phyloP scores from a whole-genome alignment of 129 eudicot genomes.

The Artemisia tridentata region DNA sequence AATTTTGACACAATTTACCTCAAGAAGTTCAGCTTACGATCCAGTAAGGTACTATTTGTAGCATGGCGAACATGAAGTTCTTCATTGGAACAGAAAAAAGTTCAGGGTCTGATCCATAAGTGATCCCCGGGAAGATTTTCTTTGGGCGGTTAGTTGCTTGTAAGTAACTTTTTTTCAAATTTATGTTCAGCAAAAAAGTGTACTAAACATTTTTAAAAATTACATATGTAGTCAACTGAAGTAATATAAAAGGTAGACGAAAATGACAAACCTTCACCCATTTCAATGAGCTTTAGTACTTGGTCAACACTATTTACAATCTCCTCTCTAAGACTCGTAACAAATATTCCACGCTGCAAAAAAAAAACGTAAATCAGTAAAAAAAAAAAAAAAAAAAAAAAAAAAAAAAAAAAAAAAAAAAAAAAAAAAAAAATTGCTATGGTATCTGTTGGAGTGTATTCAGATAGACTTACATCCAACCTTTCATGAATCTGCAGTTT shows the following conservation, averaged over 20 bases:
- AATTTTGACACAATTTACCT: constrained; percentile 12
- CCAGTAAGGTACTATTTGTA: constrained; percentile 37
- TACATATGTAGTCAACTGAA: no score
- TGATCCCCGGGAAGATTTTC: constrained; percentile 14
- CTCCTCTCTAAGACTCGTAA: constrained; percentile 95
- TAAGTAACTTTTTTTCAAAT: no score
- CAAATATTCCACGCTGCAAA: constrained; percentile 90
- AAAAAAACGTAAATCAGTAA: constrained; percentile 25
- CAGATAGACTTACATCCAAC: constrained; percentile 58
- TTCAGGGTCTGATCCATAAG: constrained; percentile 41
- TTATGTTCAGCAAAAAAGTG: not conserved
- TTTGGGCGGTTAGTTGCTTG: no score
- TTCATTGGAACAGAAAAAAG: constrained; percentile 14
- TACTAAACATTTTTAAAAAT: no score
- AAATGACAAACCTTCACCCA: constrained; percentile 76
- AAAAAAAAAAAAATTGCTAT: not conserved
- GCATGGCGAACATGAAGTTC: constrained; percentile 12
- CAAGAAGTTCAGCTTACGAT: constrained; percentile 39
- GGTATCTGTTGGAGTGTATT: not conserved
- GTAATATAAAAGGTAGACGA: not conserved
- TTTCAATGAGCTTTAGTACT: constrained; percentile 81
- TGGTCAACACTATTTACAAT: constrained; percentile 86
- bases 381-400: no score
- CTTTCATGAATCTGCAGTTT: constrained; percentile 94
- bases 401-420: no score